Base-by-base conservation (phyloP, 768 basidiomycete genomes). In the Inosperma sp. region DNA sequence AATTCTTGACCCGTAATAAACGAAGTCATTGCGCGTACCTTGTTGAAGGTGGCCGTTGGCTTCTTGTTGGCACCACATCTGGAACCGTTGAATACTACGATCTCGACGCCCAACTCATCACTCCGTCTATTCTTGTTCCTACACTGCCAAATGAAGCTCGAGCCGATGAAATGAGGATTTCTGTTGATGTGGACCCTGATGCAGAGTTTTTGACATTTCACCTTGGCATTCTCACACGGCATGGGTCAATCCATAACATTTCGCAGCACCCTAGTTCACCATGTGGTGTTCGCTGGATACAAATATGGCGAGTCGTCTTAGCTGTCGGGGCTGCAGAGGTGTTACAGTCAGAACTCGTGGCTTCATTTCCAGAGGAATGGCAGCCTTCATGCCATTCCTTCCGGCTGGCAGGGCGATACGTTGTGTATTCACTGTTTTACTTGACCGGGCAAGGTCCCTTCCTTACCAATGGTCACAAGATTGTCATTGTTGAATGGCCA, bases 1-100 rank as follows among this genome's bases (percentile, higher is more conserved):
- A 3, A 1, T 26, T 49, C 26, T 14, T 4, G 19, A 22, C 23
- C 12, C 39, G 36, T 10, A 30, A 49, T 14, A 10, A 30, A 8
- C 21, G 12, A 8, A 16, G 21, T 27, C 14, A 19, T 22, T 49
- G 37, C 37, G 1, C 10, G 27, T 40, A 54, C 21, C 49, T 54
- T 10, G 39, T 57, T 12, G 29, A 51, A 51, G 56, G 56, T 7
- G 56, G 56, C 17, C 36, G 52, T 14, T 53, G 52, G 56, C 45
- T 57, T 22, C 43, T 56, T 22, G 37, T 51, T 4, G 44, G 42
- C 6, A 36, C 36, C 16, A 1, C 3, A 3, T n/a, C 44, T 4
- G 56, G 48, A 13, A 41, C 48, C 7, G 43, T 57, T 17, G 10
- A 37, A 13, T 57, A 53, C 31, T 48, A 43, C 33, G 52, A 57